Evolutionary conservation across 768 basidiomycete species (phyloP), one percentile per base, ranked within the genome.

Genomic region (Macrocybe gigantea): DNA sequence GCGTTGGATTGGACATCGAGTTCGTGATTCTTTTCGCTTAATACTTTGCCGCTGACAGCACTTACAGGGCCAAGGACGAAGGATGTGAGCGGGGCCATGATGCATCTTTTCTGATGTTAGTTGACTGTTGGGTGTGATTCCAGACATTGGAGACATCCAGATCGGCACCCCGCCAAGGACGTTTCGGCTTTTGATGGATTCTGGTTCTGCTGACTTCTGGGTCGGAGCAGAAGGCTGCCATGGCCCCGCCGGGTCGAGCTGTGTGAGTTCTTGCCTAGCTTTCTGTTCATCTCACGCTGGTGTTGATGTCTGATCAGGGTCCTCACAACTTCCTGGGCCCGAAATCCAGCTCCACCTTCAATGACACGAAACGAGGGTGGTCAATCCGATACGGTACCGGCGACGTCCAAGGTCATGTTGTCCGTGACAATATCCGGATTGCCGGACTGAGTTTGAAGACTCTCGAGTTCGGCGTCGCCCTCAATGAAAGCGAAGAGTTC

Each of bases 121-220:
- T 5, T n/a, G 29, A n/a, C 41, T 38, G 38, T 49, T 37, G 43
- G 44, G 33, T 22, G 11, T 15, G 10, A 46, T 47, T 50, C 29
- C 38, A 68, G 68, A 73, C 47, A 51, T 69, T n/a, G 59, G 53
- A 9, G 56, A 45, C 5, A 42, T 72, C 4, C 32, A 53, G 41
- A 60, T 72, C 10, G 71, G 83, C 15, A 82, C 79, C 2, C 80
- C 78, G 15, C 64, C 70, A 7, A 64, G 55, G 31, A 41, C 63
- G 41, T 84, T 82, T 52, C 58, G 59, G 6, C 55, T 84, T 36
- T 59, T 84, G 13, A 72, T 85, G 67, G 82, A 84, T 59, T 75
- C 77, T 2, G 82, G 83, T 15, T 80, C 79, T 5, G 75, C 79
- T 0, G 82, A 85, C 59, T 67, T 79, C 45, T 83, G 81, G 79